A percentile compares a stretch with the other conserved stretches of the same genome.
These are phyloP conservation scores for Aspergillus persii DNA, from an alignment of 2,329 filamentous ascomycete species.

Conservation along the genomic window DNA sequence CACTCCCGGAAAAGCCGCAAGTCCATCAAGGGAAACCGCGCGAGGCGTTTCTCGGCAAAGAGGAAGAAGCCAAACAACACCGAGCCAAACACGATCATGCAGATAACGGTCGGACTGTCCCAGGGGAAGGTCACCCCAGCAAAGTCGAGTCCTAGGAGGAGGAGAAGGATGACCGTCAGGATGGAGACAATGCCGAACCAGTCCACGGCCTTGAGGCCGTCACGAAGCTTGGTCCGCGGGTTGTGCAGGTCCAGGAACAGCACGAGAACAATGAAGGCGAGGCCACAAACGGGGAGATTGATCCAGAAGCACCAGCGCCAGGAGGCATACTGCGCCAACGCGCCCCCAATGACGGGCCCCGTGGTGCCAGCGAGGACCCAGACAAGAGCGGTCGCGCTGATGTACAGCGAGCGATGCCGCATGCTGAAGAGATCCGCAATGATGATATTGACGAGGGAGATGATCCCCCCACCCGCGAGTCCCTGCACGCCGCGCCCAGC, in stretches of 20 bases:
- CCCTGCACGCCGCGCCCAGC: conserved; percentile 54
- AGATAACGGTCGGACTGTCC: conserved; percentile 53
- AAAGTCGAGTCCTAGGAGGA: conserved; percentile 54
- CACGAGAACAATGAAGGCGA: conserved; percentile 49
- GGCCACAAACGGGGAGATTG: conserved; percentile 51
- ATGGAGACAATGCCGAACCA: conserved; percentile 53
- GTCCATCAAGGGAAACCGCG: conserved; percentile 65
- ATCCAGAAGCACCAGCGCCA: conserved; percentile 59
- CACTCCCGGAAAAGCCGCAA: conserved; percentile 56
- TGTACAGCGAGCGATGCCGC: conserved; percentile 40
- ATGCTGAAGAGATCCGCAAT: conserved; percentile 56
- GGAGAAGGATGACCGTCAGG: conserved; percentile 48
- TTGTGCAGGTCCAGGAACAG: conserved; percentile 55
- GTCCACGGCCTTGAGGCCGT: conserved; percentile 53
- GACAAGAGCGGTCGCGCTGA: conserved; percentile 51
- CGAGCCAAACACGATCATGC: conserved; percentile 51
- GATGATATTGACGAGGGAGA: conserved; percentile 51
- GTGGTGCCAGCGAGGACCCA: conserved; percentile 54
- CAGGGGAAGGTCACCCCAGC: conserved; percentile 53
- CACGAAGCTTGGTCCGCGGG: conserved; percentile 48
- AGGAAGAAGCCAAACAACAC: conserved; percentile 52
- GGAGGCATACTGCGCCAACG: conserved; percentile 38
- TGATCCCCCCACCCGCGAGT: conserved; percentile 51
- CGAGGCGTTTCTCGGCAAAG: conserved; percentile 60
- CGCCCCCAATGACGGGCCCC: conserved; percentile 55